Evolutionary conservation across 768 basidiomycete species (phyloP), one percentile per base, ranked within the genome.

Genomic region (Basidioascus undulatus): DNA sequence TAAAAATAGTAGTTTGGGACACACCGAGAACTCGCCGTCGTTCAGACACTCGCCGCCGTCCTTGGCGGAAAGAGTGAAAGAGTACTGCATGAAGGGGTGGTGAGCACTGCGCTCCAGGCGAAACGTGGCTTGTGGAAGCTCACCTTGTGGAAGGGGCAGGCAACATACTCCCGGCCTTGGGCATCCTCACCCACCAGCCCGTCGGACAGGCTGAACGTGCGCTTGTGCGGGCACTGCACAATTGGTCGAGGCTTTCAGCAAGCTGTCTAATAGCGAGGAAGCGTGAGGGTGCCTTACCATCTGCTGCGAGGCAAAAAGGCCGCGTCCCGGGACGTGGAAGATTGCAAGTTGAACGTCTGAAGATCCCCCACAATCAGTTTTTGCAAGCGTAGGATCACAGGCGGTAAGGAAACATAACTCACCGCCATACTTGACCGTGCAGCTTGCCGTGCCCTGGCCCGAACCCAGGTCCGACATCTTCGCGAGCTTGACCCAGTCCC

Each of bases 201-300:
- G 28, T 76, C 69, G 24, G 71, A 71, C 8, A 78, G 68, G 8
- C 77, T 72, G 49, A 76, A 74, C 0, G 76, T 74, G 4, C 69
- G 65, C 48, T 63, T 63, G 47, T 69, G 63, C 2, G 64, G 62
- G 43, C 61, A 62, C 64, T n/a, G 30, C n/a, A 32, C 11, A 10
- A 10, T n/a, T 32, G 30, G 10, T 32, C 10, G n/a, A 32, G n/a
- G n/a, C 30, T 10, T 32, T 32, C 30, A 3, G 4, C 4, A 13
- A 20, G 19, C 1, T 11, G 23, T 13, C 13, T 5, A 33, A 11
- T 2, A n/a, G 37, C 7, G 37, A 28, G 27, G 26, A 27, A 21
- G 12, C 0, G 15, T 11, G 5, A 13, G 23, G 10, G 10, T 5
- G n/a, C 27, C 3, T 12, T 11, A 15, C 55, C 58, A 75, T 68